phyloP scores from a whole-genome alignment of 2,329 filamentous ascomycete species.

The Fusarium keratoplasticum region DNA sequence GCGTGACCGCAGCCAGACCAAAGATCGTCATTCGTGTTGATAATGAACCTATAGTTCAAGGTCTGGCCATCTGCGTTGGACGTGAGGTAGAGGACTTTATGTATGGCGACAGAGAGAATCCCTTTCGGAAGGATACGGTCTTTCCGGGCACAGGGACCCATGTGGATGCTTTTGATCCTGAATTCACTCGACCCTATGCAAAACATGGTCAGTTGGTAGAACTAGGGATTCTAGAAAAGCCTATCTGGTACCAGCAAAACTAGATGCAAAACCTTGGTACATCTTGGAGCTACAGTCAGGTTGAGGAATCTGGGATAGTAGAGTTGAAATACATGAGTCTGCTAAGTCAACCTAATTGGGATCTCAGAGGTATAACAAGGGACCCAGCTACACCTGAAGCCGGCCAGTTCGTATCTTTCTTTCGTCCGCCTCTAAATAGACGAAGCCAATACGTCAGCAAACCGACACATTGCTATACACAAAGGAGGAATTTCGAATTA shows the following conservation, averaged over 20 bases:
- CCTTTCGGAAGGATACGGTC: background rate
- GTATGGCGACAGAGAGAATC: background rate
- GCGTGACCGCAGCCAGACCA: background rate
- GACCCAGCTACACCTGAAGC: background rate
- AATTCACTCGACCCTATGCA: conserved; percentile 7
- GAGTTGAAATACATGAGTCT: background rate
- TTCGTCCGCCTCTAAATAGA: background rate
- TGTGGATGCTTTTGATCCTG: conserved; percentile 11
- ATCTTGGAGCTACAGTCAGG: background rate
- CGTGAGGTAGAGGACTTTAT: background rate
- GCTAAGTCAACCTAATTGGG: background rate
- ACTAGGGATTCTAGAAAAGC: background rate
- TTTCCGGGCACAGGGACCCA: background rate
- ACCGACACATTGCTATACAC: background rate
- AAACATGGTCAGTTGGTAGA: background rate
- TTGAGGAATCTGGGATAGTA: background rate
- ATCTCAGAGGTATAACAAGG: background rate
- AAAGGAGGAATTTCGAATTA: background rate
- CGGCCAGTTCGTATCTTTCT: background rate
- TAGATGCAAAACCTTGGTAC: background rate
- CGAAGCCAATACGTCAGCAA: background rate
- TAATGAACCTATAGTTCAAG: background rate
- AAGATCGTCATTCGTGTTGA: background rate
- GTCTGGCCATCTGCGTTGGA: background rate
- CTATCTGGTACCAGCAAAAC: background rate